Base-by-base conservation (phyloP, 495 filamentous ascomycete species). In the Xylona heveae region DNA sequence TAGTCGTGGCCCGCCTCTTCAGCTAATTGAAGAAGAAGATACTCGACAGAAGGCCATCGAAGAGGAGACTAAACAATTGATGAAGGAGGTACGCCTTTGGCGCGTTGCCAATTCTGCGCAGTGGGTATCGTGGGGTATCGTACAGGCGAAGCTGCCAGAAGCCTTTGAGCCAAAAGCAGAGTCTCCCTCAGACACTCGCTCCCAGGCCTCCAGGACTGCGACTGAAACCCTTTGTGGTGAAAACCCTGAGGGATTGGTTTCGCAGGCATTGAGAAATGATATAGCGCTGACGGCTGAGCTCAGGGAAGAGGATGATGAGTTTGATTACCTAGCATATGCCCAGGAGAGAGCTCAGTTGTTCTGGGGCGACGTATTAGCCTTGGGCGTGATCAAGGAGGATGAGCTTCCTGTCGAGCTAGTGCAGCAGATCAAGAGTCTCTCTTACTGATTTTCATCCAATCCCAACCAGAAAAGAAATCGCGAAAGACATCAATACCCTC, bases 101-200 rank as follows among this genome's bases (percentile, higher is more conserved):
- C 67, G 85, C 3, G 61, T 76, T 2, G 78, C 81, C 3, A 82
- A 81, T 48, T 77, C 74, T 13, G 84, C 80, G 2, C 73, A 82
- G 48, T 99, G 90, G 90, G 70, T 83, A 17, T 78, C 79, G 1
- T 99, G 90, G 88, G 88, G 88, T 18, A 78, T 94, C 28, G 74
- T 95, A 31, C 90, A 95, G 55, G 85, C 88, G 17, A 85, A 85
- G 46, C 59, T 81, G 4, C 64, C 76, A 0, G 81, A 68, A 3
- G 54, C 69, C 53, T 40, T 45, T 4, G 16, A 15, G 10, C 5
- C 6, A 5, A 17, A 15, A 17, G 31, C 5, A 35, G 34, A 34
- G 17, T 10, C 8, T 16, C 7, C 9, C 27, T 6, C 14, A 13
- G 25, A 7, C 17, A 23, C 8, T 4, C 16, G 13, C 10, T 20